Percentiles rank a stretch among this genome's conserved stretches.
phyloP scores from a whole-genome alignment of 2,329 filamentous ascomycete genomes.

The Pseudonectria buxi region DNA sequence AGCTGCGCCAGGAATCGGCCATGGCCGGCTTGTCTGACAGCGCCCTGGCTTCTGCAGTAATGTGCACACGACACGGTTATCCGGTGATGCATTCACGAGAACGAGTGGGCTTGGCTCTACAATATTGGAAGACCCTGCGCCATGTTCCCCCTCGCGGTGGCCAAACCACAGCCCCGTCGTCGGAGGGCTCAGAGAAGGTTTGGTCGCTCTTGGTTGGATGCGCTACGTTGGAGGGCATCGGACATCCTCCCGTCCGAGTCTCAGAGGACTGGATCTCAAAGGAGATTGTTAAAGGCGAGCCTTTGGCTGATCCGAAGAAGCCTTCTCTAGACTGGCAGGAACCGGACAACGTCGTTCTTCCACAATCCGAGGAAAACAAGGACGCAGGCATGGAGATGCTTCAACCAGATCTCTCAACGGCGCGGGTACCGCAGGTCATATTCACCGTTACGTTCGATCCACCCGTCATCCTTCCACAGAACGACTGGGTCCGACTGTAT shows the following conservation, averaged over 20 bases:
- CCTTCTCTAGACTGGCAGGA: conserved; percentile 64
- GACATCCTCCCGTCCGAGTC: conserved; percentile 57
- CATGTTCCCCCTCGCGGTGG: conserved; percentile 35
- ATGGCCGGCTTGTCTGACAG: conserved; percentile 40
- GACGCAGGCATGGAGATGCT: conserved; percentile 48
- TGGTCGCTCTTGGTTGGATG: conserved; percentile 67
- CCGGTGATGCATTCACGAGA: conserved; percentile 64
- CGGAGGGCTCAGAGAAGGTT: conserved; percentile 40
- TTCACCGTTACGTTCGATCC: conserved; percentile 72
- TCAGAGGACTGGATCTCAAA: conserved; percentile 69
- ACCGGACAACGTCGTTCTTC: conserved; percentile 57
- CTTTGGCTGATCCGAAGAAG: conserved; percentile 35
- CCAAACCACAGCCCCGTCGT: conserved; percentile 30
- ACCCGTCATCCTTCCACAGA: conserved; percentile 62
- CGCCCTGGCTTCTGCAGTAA: conserved; percentile 48
- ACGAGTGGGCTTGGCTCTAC: conserved; percentile 62
- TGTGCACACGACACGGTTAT: conserved; percentile 64
- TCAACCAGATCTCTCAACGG: conserved; percentile 35
- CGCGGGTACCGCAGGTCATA: conserved; percentile 61
- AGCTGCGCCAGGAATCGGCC: conserved; percentile 42
- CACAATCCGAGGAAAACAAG: conserved; percentile 37
- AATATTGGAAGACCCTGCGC: conserved; percentile 68
- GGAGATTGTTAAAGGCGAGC: conserved; percentile 52
- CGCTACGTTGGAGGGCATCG: conserved; percentile 37
- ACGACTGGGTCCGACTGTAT: conserved; percentile 56